Evolutionary conservation across 257 asterid species (phyloP).

Genomic region (Nicotiana paniculata): DNA sequence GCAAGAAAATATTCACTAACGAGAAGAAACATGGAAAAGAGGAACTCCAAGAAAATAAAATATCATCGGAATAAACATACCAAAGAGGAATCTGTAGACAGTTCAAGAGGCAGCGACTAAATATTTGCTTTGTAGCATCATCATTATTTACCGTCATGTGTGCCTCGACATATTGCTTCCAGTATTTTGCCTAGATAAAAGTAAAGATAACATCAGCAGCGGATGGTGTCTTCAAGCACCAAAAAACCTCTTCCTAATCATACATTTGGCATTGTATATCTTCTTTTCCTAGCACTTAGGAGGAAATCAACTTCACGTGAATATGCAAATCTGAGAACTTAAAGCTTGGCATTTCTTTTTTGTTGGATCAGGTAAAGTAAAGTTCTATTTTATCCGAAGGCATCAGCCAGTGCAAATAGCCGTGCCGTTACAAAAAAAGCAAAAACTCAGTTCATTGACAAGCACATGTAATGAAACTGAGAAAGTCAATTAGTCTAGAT

Average conservation of each 20-base stretch:
- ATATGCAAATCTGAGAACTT: neutral
- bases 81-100: conserved; percentile 92
- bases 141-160: conserved; percentile 84
- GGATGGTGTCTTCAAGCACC: neutral
- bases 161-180: conserved; percentile 97
- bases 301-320: neutral
- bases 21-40: neutral
- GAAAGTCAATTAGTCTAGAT: neutral
- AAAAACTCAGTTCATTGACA: neutral
- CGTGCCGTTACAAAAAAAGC: neutral
- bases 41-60: neutral
- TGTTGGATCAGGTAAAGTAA: neutral
- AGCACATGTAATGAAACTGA: neutral
- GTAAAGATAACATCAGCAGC: conserved; percentile 1
- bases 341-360: neutral
- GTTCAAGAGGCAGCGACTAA: conserved; percentile 89
- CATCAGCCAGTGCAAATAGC: neutral
- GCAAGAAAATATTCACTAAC: neutral
- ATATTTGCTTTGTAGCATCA: conserved; percentile 77
- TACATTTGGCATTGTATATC: neutral
- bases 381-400: neutral
- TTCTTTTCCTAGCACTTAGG: neutral
- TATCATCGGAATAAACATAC: conserved; percentile 26
- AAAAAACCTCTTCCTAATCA: neutral
- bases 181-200: conserved; percentile 65